A percentile compares a stretch with the other conserved stretches of the same genome.
phyloP scores from a whole-genome alignment of 768 basidiomycete genomes.

The Russula compacta region DNA sequence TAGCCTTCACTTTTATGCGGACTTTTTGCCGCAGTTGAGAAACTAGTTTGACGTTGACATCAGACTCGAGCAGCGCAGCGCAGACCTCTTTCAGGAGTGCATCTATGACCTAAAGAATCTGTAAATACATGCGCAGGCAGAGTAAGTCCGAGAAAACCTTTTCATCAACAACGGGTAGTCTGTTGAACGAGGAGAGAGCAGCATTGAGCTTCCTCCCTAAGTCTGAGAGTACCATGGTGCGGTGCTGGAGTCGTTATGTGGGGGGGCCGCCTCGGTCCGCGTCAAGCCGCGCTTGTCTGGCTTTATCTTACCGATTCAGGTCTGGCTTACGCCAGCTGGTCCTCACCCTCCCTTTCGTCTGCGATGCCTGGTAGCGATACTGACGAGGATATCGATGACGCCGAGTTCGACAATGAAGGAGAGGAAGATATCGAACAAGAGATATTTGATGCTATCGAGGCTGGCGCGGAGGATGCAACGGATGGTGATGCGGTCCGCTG shows the following conservation, averaged over 20 bases:
- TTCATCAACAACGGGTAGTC: constrained; percentile 83
- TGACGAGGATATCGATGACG: constrained; percentile 49
- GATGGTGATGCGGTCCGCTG: constrained; percentile 61
- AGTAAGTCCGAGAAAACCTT: constrained; percentile 43
- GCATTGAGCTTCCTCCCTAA: constrained; percentile 90
- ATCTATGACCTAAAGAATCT: constrained; percentile 70
- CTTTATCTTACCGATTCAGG: background rate
- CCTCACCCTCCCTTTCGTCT: constrained; percentile 32
- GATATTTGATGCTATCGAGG: constrained; percentile 47
- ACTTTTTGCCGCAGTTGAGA: constrained; percentile 80
- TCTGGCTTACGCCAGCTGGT: background rate
- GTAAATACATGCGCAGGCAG: constrained; percentile 3
- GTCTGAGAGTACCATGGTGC: constrained; percentile 91
- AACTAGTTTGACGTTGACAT: constrained; percentile 97
- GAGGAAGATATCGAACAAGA: constrained; percentile 25
- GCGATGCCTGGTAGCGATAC: constrained; percentile 38
- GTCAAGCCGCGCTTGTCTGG: background rate
- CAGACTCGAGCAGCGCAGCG: constrained; percentile 86
- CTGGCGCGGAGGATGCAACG: constrained; percentile 47
- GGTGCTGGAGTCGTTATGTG: background rate
- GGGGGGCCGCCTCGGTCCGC: background rate
- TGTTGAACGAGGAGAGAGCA: constrained; percentile 82
- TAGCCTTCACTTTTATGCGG: constrained; percentile 79
- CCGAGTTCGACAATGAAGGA: constrained; percentile 17
- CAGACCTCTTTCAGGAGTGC: constrained; percentile 91